These are phyloP conservation scores for Heterobasidion occidentale DNA, from an alignment of 1,284 basidiomycete genomes.

Conservation along the genomic window DNA sequence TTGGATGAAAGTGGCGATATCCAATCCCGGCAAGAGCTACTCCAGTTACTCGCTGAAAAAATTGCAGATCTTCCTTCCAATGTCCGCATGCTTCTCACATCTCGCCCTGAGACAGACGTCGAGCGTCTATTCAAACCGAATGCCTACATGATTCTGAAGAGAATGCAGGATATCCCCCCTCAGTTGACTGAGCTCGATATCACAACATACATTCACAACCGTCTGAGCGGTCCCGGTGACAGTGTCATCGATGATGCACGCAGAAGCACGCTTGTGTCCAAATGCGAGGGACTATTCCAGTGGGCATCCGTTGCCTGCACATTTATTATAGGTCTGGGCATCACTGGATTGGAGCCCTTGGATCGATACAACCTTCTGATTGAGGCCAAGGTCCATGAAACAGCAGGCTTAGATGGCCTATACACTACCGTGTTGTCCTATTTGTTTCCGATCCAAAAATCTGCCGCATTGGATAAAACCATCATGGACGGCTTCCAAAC, in stretches of 20 bases:
- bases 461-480: not conserved
- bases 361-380: not conserved
- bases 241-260: not conserved
- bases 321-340: not conserved
- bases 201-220: not conserved
- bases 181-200: not conserved
- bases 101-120: not conserved
- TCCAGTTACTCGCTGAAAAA: not conserved
- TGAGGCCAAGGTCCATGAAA: not conserved
- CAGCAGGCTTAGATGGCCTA: not conserved
- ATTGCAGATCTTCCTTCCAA: not conserved
- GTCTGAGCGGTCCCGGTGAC: not conserved
- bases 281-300: not conserved
- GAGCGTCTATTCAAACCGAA: not conserved
- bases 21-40: not conserved
- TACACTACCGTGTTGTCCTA: not conserved
- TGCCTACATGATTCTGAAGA: not conserved
- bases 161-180: not conserved
- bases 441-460: not conserved
- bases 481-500: not conserved
- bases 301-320: not conserved
- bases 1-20: not conserved
- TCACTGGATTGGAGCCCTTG: not conserved
- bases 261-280: not conserved
- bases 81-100: not conserved